These are phyloP conservation scores for Typha latifolia DNA, from an alignment of 176 grass and related monocot species.

Conservation along the genomic window DNA sequence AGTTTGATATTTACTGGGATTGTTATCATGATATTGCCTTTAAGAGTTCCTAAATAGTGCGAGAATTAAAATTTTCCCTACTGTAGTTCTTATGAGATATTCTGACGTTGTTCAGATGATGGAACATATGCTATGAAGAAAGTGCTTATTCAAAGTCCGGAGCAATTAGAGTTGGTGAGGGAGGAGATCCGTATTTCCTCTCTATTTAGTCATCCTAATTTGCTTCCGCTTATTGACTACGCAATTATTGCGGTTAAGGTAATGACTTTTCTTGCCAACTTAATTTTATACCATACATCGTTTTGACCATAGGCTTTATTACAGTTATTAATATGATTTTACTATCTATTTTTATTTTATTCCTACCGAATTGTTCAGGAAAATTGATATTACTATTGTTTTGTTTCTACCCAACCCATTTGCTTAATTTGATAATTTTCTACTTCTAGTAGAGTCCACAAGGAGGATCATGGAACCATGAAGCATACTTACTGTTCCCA, in stretches of 20 bases:
- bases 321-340: too few species aligned
- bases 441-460: constrained; percentile 49
- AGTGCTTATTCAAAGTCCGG: constrained; percentile 83
- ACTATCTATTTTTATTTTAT: neutral
- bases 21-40: too few species aligned
- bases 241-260: constrained; percentile 76
- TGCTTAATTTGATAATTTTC: neutral
- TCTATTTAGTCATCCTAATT: constrained; percentile 70
- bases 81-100: constrained; percentile 4
- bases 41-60: neutral
- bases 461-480: constrained; percentile 63
- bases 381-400: neutral
- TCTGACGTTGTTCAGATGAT: constrained; percentile 40
- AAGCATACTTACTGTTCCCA: constrained; percentile 91
- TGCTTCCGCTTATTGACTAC: constrained; percentile 86
- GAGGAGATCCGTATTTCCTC: constrained; percentile 86
- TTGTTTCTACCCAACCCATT: neutral
- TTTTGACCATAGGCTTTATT: too few species aligned
- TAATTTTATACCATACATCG: neutral
- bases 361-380: neutral
- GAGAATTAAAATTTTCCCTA: neutral
- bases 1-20: neutral
- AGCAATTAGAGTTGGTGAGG: constrained; percentile 81
- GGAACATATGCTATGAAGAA: constrained; percentile 88
- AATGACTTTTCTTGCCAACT: neutral